Conservation (phyloP, 305 asterid genomes). For the Andrographis paniculata region DNA sequence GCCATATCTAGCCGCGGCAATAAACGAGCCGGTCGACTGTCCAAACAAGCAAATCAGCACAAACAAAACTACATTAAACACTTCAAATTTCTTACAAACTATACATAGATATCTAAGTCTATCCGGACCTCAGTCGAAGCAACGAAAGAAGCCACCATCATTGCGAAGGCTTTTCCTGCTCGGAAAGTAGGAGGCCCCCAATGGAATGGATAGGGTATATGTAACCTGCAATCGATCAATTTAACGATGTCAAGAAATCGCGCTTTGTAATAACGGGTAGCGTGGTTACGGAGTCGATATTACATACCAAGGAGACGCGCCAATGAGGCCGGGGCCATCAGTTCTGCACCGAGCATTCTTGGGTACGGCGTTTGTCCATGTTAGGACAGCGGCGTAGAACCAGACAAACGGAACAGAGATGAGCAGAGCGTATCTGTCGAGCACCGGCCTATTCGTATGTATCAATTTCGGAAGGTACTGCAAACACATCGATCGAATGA, state of each 20-base stretch:
- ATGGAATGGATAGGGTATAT: slow-evolving; percentile 57
- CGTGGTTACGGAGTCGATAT: no score
- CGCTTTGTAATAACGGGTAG: no score
- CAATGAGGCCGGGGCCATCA: slow-evolving; percentile 50
- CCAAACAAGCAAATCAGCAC: no score
- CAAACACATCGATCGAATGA: no score
- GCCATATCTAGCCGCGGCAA: slow-evolving; percentile 2
- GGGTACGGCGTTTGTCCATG: slow-evolving; percentile 30
- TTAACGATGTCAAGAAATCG: no score
- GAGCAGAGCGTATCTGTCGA: slow-evolving; percentile 46
- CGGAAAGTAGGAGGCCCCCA: slow-evolving; percentile 61
- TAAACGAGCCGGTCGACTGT: slow-evolving; percentile 7
- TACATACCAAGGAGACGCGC: slow-evolving; percentile 55
- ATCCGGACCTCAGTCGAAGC: slow-evolving; percentile 38
- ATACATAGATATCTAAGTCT: no score
- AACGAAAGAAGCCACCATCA: slow-evolving; percentile 67
- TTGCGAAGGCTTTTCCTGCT: slow-evolving; percentile 55
- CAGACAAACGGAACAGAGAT: slow-evolving; percentile 41
- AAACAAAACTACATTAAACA: background rate
- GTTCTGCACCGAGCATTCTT: slow-evolving; percentile 43
- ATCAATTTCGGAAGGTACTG: slow-evolving; percentile 41
- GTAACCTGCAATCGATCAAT: slow-evolving; percentile 31
- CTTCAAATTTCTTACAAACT: no score
- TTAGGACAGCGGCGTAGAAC: slow-evolving; percentile 47
- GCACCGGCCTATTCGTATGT: slow-evolving; percentile 31